These are phyloP conservation scores for Agrocybe praecox DNA, from an alignment of 768 basidiomycete species.

Conservation along the genomic window DNA sequence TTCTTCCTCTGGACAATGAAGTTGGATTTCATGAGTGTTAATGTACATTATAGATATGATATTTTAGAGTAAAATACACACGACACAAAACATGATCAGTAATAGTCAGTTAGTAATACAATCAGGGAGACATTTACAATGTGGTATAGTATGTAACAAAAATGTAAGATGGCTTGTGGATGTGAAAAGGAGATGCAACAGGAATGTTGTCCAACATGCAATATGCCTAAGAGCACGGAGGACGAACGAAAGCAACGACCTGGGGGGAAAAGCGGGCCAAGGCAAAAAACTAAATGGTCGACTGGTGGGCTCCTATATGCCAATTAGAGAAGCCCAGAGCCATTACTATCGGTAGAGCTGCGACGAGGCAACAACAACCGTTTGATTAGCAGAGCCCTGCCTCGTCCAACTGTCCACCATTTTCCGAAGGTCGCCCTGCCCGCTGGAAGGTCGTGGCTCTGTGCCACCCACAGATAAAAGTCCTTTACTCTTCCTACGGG, in stretches of 20 bases:
- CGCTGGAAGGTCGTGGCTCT: not conserved
- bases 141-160: not conserved
- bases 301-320: too few relatives aligned
- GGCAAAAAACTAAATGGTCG: too few relatives aligned
- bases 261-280: too few relatives aligned
- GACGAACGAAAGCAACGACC: not conserved
- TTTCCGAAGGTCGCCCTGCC: conserved; percentile 51
- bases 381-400: conserved; percentile 62
- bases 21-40: not conserved
- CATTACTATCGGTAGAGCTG: too few relatives aligned
- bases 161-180: not conserved
- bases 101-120: not conserved
- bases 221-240: not conserved
- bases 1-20: not conserved
- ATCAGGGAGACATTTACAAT: not conserved
- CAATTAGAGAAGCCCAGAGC: too few relatives aligned
- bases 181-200: not conserved
- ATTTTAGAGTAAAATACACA: not conserved
- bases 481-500: conserved; percentile 17
- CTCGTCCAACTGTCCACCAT: conserved; percentile 61
- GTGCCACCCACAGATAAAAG: conserved; percentile 27
- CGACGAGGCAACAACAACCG: conserved; percentile 40
- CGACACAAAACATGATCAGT: not conserved
- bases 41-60: not conserved
- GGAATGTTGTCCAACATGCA: too few relatives aligned